phyloP scores from a whole-genome alignment of 805 yeast genomes.

The Candida oleophila region DNA sequence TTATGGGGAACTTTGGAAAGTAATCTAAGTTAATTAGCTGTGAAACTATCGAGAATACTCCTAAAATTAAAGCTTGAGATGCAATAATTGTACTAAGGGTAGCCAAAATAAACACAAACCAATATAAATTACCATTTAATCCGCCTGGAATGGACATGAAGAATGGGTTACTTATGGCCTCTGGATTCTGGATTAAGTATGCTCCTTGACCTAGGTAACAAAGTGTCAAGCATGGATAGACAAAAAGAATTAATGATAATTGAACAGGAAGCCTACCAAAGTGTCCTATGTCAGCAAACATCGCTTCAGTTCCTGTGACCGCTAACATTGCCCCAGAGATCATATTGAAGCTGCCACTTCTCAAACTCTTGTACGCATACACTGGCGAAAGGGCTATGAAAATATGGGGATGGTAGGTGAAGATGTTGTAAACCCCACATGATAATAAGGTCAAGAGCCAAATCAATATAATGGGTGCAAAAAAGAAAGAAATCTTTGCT shows the following conservation, averaged over 20 bases:
- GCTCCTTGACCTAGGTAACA: conserved; percentile 62
- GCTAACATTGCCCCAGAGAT: conserved; percentile 54
- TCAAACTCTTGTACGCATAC: conserved; percentile 47
- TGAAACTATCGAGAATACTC: conserved; percentile 51
- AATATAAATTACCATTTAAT: conserved; percentile 40
- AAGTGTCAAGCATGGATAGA: conserved; percentile 53
- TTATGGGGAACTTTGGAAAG: conserved; percentile 49
- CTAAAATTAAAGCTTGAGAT: conserved; percentile 57
- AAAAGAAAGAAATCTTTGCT: conserved; percentile 43
- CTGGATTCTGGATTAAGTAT: conserved; percentile 40
- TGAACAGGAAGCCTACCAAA: conserved; percentile 52
- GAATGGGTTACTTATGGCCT: conserved; percentile 41
- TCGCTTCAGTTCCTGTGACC: conserved; percentile 60
- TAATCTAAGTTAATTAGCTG: conserved; percentile 56
- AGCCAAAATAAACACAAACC: conserved; percentile 53
- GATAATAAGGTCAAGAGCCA: conserved; percentile 49
- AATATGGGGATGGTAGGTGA: conserved; percentile 39
- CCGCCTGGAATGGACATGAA: conserved; percentile 54
- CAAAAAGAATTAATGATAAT: conserved; percentile 43
- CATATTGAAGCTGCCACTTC: conserved; percentile 38
- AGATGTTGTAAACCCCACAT: conserved; percentile 48
- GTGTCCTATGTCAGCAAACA: conserved; percentile 64
- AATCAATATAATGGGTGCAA: conserved; percentile 54
- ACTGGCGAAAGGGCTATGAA: conserved; percentile 51
- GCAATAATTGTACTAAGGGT: conserved; percentile 58